Evolutionary conservation across 2,329 filamentous ascomycete species (phyloP).

Genomic region (Leptosphaerulina australis): DNA sequence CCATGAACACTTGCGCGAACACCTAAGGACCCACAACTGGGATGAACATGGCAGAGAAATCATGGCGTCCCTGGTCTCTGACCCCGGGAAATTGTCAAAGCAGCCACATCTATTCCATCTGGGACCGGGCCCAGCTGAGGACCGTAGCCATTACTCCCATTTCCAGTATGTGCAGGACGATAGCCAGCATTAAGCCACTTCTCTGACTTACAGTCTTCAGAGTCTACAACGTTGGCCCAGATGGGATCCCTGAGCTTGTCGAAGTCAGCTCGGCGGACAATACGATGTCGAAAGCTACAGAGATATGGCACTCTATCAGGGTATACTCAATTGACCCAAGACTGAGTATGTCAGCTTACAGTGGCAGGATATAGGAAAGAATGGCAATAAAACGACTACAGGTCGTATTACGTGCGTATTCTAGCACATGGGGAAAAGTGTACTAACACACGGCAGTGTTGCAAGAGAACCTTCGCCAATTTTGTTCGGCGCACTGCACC

Average conservation of each 20-base stretch:
- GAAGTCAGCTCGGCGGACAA: conserved; percentile 43
- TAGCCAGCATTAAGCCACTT: too few relatives aligned
- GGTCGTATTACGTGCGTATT: conserved; percentile 59
- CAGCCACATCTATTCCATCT: conserved; percentile 53
- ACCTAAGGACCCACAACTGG: conserved; percentile 54
- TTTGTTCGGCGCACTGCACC: conserved; percentile 64
- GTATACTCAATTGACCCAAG: neutral
- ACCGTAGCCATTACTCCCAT: conserved; percentile 53
- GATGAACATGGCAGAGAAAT: conserved; percentile 50
- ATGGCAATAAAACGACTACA: conserved; percentile 53
- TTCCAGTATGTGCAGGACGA: conserved; percentile 56
- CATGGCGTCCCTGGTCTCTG: conserved; percentile 52
- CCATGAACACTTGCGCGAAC: conserved; percentile 53
- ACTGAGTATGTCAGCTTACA: neutral
- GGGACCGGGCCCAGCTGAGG: conserved; percentile 50
- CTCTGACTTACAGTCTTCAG: conserved; percentile 4
- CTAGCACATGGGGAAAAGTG: neutral
- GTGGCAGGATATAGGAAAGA: conserved; percentile 42
- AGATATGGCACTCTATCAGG: conserved; percentile 40
- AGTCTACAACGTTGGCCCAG: conserved; percentile 61
- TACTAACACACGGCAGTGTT: conserved; percentile 45
- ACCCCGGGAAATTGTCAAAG: conserved; percentile 52
- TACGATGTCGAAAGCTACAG: conserved; percentile 42
- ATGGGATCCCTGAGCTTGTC: conserved; percentile 52
- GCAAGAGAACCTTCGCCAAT: conserved; percentile 66